Conservation (phyloP, 495 filamentous ascomycete species). For the Penicillium diatomitis region DNA sequence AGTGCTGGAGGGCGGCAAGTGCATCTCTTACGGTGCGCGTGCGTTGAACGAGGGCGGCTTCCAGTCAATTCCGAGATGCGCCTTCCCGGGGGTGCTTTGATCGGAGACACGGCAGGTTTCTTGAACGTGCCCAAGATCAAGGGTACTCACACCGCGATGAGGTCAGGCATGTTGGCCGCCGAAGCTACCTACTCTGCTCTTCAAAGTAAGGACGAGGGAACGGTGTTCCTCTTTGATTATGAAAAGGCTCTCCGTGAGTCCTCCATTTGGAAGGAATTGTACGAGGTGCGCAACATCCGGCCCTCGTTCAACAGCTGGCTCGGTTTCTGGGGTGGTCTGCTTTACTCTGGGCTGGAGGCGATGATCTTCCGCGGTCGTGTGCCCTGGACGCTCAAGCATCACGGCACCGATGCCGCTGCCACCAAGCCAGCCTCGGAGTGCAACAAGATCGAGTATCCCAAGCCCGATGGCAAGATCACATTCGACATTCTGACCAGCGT, state of each 20-base stretch:
- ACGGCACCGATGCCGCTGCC: constrained; percentile 49
- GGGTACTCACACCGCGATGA: constrained; percentile 96
- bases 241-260: constrained; percentile 83
- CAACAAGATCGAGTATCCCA: constrained; percentile 89
- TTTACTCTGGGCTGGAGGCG: constrained; percentile 91
- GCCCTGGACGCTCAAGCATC: constrained; percentile 92
- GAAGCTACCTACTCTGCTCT: constrained; percentile 79
- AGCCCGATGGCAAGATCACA: constrained; percentile 85
- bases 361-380: constrained; percentile 73
- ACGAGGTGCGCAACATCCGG: constrained; percentile 94
- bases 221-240: constrained; percentile 90
- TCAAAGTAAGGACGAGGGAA: constrained; percentile 44
- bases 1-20: constrained; percentile 86
- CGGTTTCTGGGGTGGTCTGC: constrained; percentile 76
- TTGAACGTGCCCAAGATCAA: constrained; percentile 98
- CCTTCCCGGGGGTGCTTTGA: constrained; percentile 95
- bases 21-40: constrained; percentile 92
- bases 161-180: constrained; percentile 91
- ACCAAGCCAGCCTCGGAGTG: constrained; percentile 75
- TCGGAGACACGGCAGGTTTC: constrained; percentile 94
- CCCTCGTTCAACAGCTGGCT: constrained; percentile 83
- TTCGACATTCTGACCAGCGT: constrained; percentile 97
- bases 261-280: constrained; percentile 86
- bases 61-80: constrained; percentile 92
- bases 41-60: constrained; percentile 94